Base-by-base conservation (phyloP, 2,329 filamentous ascomycete species). In the Botrytis deweyae region DNA sequence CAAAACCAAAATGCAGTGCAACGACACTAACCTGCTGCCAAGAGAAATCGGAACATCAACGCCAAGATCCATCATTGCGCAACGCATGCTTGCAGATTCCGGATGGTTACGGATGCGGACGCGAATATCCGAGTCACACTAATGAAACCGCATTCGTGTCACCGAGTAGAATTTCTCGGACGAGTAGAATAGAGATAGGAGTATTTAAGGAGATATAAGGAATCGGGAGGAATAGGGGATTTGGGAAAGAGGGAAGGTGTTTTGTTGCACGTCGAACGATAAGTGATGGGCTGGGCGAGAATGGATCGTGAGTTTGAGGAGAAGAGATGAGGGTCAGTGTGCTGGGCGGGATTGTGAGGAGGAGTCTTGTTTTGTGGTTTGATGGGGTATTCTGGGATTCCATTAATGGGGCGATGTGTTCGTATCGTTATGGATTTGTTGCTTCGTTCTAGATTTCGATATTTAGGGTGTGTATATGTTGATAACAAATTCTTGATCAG, bases 221-320 rank as follows among this genome's bases (percentile, higher is more conserved):
- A n/a, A 69, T 40, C 22, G 38, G 49, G 25, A 20, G 33, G 22
- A 29, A 25, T 33, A 38, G 33, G 29, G 46, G 25, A 36, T 8
- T 33, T 55, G 49, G 52, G 16, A 25, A 42, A 6, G 22, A 22
- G 25, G 29, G 9, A 49, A 42, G 9, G 20, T n/a, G 38, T 52
- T 71, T 71, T 71, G 69, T 71, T 71, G 69, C 69, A 71, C 12
- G 69, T 71, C 69, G 59, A 38, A 71, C 69, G 69, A 71, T 71
- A 71, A 71, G 33, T 62, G n/a, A 9, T 42, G 59, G 69, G 59
- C 69, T 71, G 69, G 69, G 69, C 69, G 69, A 71, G 40, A 71
- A 71, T 55, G 16, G n/a, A n/a, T 64, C n/a, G 62, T 25, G n/a
- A 12, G 22, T 40, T 62, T 61, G 33, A 36, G 12, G 33, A 9